Conservation (phyloP, 75 land plant genomes). For the Selaginella moellendorffii region DNA sequence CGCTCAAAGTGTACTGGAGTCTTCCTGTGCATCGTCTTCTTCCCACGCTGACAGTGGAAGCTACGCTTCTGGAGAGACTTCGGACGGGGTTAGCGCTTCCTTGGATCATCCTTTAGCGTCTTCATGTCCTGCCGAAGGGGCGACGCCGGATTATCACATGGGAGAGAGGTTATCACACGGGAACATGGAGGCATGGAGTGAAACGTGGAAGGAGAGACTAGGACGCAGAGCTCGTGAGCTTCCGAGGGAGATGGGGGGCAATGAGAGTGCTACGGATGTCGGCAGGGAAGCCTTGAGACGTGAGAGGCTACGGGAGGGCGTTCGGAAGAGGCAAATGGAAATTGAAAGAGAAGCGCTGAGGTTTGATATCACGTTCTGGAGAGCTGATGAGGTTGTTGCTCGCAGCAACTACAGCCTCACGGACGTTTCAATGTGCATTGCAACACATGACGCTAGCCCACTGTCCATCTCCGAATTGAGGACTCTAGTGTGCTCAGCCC, state of each 20-base stretch:
- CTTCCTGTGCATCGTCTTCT: too few relatives aligned
- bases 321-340: constrained; percentile 11
- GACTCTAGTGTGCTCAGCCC: constrained; percentile 15
- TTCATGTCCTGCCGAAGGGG: too few relatives aligned
- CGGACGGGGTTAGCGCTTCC: too few relatives aligned
- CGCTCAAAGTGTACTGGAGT: background rate
- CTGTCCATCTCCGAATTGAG: constrained; percentile 18
- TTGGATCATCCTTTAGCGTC: too few relatives aligned
- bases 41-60: too few relatives aligned
- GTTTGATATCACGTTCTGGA: constrained; percentile 36
- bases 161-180: background rate
- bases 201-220: constrained; percentile 8
- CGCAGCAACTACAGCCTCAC: constrained; percentile 14
- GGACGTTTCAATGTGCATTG: constrained; percentile 34
- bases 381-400: constrained; percentile 21
- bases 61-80: too few relatives aligned
- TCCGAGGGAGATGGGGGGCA: constrained; percentile 2
- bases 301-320: constrained; percentile 9
- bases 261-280: background rate
- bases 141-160: too few relatives aligned
- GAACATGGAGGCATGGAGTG: constrained; percentile 4
- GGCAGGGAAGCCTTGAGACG: background rate
- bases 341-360: constrained; percentile 20
- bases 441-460: constrained; percentile 28
- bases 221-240: constrained; percentile 17